phyloP scores from a whole-genome alignment of 179 eudicot genomes.

The Amaranthus tricolor region DNA sequence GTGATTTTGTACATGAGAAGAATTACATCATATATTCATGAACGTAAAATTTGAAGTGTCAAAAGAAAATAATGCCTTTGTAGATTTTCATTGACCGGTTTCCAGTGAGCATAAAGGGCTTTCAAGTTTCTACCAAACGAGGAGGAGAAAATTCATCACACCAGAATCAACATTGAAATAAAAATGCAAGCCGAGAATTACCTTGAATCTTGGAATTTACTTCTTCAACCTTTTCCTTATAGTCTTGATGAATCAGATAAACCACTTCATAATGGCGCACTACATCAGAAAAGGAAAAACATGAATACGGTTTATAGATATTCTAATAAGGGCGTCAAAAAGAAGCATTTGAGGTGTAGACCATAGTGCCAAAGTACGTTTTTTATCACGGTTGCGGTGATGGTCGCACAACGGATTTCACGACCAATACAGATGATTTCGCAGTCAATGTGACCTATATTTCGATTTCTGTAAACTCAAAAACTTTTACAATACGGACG shows the following conservation, averaged over 20 bases:
- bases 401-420: no score
- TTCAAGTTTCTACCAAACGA: neutral
- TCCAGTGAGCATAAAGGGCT: slow-evolving; percentile 1
- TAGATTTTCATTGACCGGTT: neutral
- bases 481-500: no score
- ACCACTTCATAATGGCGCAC: slow-evolving; percentile 97
- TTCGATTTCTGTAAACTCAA: no score
- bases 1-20: neutral
- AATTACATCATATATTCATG: neutral
- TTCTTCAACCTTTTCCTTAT: slow-evolving; percentile 59
- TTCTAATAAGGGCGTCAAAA: neutral
- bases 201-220: slow-evolving; percentile 87
- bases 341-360: neutral
- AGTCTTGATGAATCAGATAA: slow-evolving; percentile 81
- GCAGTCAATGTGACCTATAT: no score
- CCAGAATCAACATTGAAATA: neutral
- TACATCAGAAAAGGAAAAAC: slow-evolving; percentile 27
- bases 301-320: neutral
- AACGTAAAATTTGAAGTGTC: neutral
- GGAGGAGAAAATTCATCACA: neutral
- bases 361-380: no score
- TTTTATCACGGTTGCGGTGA: no score
- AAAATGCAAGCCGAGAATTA: slow-evolving; percentile 19
- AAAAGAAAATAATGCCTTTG: neutral
- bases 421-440: no score